Base-by-base conservation (phyloP, 108 stramenopile genomes). In the Cyclotella distinguenda region DNA sequence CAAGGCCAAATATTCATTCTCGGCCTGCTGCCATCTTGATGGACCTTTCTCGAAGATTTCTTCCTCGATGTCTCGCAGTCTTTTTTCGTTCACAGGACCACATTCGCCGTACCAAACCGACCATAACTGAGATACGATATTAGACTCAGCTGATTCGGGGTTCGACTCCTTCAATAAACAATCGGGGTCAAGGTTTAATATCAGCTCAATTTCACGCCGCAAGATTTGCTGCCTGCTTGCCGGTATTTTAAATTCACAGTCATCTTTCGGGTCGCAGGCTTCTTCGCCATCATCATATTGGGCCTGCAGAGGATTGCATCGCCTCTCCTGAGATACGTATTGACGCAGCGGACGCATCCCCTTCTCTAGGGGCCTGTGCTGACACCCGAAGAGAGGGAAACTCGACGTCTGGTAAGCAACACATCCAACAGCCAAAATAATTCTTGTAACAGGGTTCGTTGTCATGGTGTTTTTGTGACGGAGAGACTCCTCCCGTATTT, bases 1-100 rank as follows among this genome's bases (percentile, higher is more conserved):
- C 46, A 90, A 38, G 0, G 33, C 50, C 44, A 70, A 48, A 18
- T 85, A 72, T 16, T 65, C 47, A 21, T 45, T 13, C 65, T 88
- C 87, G 13, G 85, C 86, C 36, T 78, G 53, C 7, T 62, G 48
- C 86, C 86, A 88, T 22, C 34, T 9, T 1, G 45, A 31, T 23
- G 84, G 77, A 31, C 66, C 78, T 16, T 68, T 53, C 35, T 25
- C 57, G 18, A 71, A 52, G 45, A 82, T 55, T 9, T 64, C 60
- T 33, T 78, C 77, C 40, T 74, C 73, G 27, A 60, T 48, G 1
- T 21, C 35, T 19, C 59, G 60, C 36, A 74, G 23, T 28, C 40
- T 60, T 58, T 28, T 50, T 38, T 66, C 73, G 39, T 74, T 74
- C 3, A 49, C 16, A 0, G 65, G 48, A 21, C 73, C 73, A 32